phyloP scores from a whole-genome alignment of 208 protist species.

The Leishmania arabica region DNA sequence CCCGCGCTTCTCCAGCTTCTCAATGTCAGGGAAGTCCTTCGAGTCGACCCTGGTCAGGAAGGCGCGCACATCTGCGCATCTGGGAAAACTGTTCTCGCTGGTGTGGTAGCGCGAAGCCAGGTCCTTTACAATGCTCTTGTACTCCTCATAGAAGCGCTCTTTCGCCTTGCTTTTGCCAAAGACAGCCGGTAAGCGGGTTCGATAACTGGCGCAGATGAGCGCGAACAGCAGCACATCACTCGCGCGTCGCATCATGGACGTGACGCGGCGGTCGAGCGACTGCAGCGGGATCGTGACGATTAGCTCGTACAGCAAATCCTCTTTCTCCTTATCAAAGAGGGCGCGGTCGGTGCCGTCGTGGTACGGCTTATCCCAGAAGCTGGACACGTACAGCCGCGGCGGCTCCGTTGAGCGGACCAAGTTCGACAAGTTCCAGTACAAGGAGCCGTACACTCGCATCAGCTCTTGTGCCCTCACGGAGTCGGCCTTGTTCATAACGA shows the following conservation, averaged over 20 bases:
- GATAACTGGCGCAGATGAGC: conserved; percentile 68
- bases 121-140: conserved; percentile 48
- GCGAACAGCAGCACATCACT: conserved; percentile 85
- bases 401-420: conserved; percentile 96
- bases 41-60: conserved; percentile 50
- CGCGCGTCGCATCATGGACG: conserved; percentile 83
- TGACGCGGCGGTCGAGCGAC: conserved; percentile 90
- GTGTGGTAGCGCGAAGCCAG: conserved; percentile 59
- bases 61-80: conserved; percentile 26
- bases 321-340: conserved; percentile 90
- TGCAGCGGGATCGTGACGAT: conserved; percentile 86
- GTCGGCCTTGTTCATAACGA: conserved; percentile 98
- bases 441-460: conserved; percentile 96
- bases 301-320: conserved; percentile 86
- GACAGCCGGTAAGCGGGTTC: conserved; percentile 62
- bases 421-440: conserved; percentile 98
- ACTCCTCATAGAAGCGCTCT: conserved; percentile 56
- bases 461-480: conserved; percentile 93
- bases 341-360: conserved; percentile 65
- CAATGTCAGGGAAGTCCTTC: conserved; percentile 53
- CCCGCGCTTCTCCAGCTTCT: conserved; percentile 58
- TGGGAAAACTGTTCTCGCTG: conserved; percentile 55
- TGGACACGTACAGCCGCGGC: conserved; percentile 95
- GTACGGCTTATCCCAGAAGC: conserved; percentile 96
- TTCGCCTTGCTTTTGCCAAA: conserved; percentile 89